Evolutionary conservation across 768 basidiomycete species (phyloP).

Genomic region (Tulasnella sp.): DNA sequence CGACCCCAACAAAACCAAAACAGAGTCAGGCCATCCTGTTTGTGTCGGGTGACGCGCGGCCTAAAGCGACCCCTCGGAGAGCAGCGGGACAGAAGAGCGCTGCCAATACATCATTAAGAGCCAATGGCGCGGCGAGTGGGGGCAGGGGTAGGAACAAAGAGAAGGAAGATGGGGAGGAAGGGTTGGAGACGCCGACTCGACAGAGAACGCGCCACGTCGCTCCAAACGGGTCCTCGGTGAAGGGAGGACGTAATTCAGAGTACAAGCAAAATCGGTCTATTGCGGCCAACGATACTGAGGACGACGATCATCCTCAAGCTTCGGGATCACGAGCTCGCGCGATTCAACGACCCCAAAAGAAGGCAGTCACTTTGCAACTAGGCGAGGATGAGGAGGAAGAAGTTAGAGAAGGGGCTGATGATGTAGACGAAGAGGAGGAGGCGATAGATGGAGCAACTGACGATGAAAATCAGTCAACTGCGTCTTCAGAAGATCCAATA

Average conservation of each 20-base stretch:
- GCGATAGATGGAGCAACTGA: conserved; percentile 11
- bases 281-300: background rate
- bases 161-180: background rate
- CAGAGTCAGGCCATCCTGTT: background rate
- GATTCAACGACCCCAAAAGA: background rate
- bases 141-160: background rate
- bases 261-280: background rate
- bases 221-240: background rate
- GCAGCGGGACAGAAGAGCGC: background rate
- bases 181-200: background rate
- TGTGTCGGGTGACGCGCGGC: background rate
- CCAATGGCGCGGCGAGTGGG: background rate
- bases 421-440: conserved; percentile 7
- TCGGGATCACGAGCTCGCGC: background rate
- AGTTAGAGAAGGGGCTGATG: background rate
- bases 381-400: conserved; percentile 1
- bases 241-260: background rate
- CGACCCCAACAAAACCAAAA: background rate
- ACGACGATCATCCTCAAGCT: background rate
- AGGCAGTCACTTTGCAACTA: background rate
- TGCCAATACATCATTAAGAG: background rate
- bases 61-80: background rate
- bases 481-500: conserved; percentile 2
- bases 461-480: conserved; percentile 16
- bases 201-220: background rate